Conservation (phyloP, 495 filamentous ascomycete genomes). For the Penicillium cataractarum region DNA sequence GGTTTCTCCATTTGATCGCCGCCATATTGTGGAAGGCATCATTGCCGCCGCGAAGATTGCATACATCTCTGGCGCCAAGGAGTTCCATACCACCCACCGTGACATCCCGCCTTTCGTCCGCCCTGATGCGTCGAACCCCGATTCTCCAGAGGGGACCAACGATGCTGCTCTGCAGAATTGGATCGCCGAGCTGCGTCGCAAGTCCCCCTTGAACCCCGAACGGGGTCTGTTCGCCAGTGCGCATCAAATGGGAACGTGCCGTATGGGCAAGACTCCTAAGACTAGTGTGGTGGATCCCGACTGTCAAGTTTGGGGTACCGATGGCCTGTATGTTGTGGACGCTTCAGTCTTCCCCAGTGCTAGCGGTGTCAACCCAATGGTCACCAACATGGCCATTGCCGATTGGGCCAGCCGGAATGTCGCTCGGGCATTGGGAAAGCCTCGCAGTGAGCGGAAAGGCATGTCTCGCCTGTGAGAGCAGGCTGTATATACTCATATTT, state of each 20-base stretch:
- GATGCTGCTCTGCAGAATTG: slow-evolving; percentile 68
- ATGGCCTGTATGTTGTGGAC: slow-evolving; percentile 79
- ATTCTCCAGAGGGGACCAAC: slow-evolving; percentile 59
- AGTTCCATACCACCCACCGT: slow-evolving; percentile 66
- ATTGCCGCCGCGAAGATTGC: slow-evolving; percentile 72
- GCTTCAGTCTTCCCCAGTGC: slow-evolving; percentile 89
- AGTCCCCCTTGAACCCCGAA: slow-evolving; percentile 52
- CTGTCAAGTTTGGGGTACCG: slow-evolving; percentile 76
- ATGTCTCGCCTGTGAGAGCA: slow-evolving; percentile 26
- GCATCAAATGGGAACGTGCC: slow-evolving; percentile 91
- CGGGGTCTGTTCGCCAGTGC: slow-evolving; percentile 60
- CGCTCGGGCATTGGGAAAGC: slow-evolving; percentile 32
- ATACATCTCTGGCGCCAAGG: slow-evolving; percentile 73
- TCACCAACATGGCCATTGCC: slow-evolving; percentile 85
- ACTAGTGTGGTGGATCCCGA: slow-evolving; percentile 74
- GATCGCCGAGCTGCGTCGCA: slow-evolving; percentile 63
- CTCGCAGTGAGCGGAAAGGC: slow-evolving; percentile 13
- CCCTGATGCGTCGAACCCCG: slow-evolving; percentile 31
- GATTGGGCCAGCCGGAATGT: slow-evolving; percentile 49
- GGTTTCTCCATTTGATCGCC: slow-evolving; percentile 68
- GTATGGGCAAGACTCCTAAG: slow-evolving; percentile 66
- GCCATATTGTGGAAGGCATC: slow-evolving; percentile 71
- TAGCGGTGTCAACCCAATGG: slow-evolving; percentile 92
- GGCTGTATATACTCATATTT: slow-evolving; percentile 1
- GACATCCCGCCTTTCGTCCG: slow-evolving; percentile 71